Evolutionary conservation across 2,329 filamentous ascomycete species (phyloP).

Genomic region (Aureobasidium sp.): DNA sequence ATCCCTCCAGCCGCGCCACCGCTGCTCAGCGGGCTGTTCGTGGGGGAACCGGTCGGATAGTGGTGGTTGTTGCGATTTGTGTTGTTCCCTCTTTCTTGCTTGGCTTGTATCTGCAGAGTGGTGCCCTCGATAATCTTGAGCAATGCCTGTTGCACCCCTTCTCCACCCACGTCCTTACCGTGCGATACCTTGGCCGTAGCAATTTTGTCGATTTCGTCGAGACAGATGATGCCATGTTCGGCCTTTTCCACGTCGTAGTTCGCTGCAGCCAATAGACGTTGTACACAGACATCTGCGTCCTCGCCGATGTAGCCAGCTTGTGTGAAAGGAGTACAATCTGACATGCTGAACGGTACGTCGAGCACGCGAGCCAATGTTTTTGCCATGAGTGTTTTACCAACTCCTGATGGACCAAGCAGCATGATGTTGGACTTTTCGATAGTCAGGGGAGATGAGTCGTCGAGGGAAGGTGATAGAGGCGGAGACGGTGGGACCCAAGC

Average conservation of each 20-base stretch:
- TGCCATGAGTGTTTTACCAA: conserved; percentile 93
- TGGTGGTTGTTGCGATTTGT: conserved; percentile 14
- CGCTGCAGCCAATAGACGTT: conserved; percentile 79
- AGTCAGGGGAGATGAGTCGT: conserved; percentile 56
- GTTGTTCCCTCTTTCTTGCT: conserved; percentile 55
- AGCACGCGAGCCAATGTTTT: conserved; percentile 86
- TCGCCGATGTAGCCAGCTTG: conserved; percentile 97
- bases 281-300: conserved; percentile 93
- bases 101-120: conserved; percentile 85
- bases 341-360: conserved; percentile 93
- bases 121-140: conserved; percentile 95
- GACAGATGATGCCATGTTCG: conserved; percentile 86
- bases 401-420: conserved; percentile 83
- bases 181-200: conserved; percentile 80
- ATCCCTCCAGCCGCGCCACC: conserved; percentile 24
- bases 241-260: conserved; percentile 81
- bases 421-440: conserved; percentile 96
- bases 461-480: conserved; percentile 35
- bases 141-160: conserved; percentile 92
- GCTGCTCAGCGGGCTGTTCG: conserved; percentile 32
- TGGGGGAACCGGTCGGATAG: conserved; percentile 24
- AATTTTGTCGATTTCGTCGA: conserved; percentile 97
- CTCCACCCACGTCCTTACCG: conserved; percentile 88
- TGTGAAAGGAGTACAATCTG: conserved; percentile 91
- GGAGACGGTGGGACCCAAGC: conserved; percentile 25